These are phyloP conservation scores for Chloris gayana DNA, from an alignment of 176 grass and related monocot genomes.

Conservation along the genomic window DNA sequence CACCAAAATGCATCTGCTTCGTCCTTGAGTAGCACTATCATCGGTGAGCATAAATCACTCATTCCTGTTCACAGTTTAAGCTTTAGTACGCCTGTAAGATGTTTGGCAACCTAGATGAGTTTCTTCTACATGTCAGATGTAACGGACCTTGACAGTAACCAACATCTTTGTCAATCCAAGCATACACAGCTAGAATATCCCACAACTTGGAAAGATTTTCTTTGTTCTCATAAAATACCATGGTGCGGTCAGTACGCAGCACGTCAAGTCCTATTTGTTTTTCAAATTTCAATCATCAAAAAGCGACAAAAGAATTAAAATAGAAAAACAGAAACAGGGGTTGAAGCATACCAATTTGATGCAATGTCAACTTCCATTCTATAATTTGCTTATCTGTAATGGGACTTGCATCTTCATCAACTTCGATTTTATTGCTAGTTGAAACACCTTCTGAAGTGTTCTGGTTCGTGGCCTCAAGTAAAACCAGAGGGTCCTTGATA, in stretches of 20 bases:
- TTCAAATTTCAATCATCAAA: slow-evolving; percentile 24
- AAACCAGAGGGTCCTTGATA: slow-evolving; percentile 92
- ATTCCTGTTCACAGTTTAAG: slow-evolving; percentile 72
- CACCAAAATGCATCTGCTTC: slow-evolving; percentile 99
- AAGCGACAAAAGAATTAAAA: background rate
- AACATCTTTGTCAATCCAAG: slow-evolving; percentile 99
- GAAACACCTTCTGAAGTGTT: slow-evolving; percentile 35
- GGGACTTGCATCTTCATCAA: slow-evolving; percentile 16
- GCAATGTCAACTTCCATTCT: slow-evolving; percentile 93
- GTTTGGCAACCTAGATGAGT: slow-evolving; percentile 31
- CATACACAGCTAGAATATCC: slow-evolving; percentile 97
- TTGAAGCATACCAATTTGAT: slow-evolving; percentile 85
- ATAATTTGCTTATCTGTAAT: slow-evolving; percentile 82
- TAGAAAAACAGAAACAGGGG: slow-evolving; percentile 23
- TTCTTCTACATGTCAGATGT: slow-evolving; percentile 21
- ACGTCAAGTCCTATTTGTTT: slow-evolving; percentile 86
- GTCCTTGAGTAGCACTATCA: slow-evolving; percentile 92
- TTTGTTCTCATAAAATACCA: slow-evolving; percentile 97
- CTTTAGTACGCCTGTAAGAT: slow-evolving; percentile 23
- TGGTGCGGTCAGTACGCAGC: slow-evolving; percentile 88
- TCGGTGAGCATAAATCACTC: slow-evolving; percentile 99
- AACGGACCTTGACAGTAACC: slow-evolving; percentile 95
- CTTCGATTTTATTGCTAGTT: slow-evolving; percentile 25
- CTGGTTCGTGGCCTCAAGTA: slow-evolving; percentile 70
- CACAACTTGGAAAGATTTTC: slow-evolving; percentile 98